Evolutionary conservation across 2,329 filamentous ascomycete genomes (phyloP), one percentile per base, ranked within the genome.

Genomic region (Aspergillus texensis): DNA sequence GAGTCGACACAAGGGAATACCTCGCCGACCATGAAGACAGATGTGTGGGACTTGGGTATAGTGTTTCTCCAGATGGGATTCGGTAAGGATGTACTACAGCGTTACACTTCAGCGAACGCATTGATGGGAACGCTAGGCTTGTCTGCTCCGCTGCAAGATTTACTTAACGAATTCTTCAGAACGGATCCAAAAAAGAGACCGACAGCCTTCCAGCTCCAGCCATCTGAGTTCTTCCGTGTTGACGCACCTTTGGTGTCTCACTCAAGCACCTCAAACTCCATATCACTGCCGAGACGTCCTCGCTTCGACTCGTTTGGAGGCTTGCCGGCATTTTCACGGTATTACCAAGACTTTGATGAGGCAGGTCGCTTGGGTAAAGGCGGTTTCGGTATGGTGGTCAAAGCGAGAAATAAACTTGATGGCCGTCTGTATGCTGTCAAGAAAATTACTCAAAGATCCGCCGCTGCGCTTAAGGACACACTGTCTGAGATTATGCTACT

Each of bases 391-490:
- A 93, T 97, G 78, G 95, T 99, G 26, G 93, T 98, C 61, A 96
- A 97, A 76, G 94, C 94, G 3, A 88, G 94, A 36, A 96, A 97
- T 77, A 97, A 95, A 79, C 87, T 97, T 4, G 95, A 98, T 75
- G 92, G 92, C 0, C 91, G 94, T 62, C 90, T 96, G 50, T 99
- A 98, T 78, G 95, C 95, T 21, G 92, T 99, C 75, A 99, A 99
- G 77, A 97, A 98, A 76, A 95, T 99, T 65, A 92, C 89, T 1
- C 92, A 95, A 69, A 89, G 90, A 58, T 92, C 92, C 1, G 86
- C 91, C 30, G 85, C 89, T 12, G 83, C 84, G 6, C 72, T 85
- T 58, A 81, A 83, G 63, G 80, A 81, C 63, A 92, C 91, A 62
- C 82, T 98, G 45, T 94, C 91, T 0, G 91, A 97, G 74, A 94